Conservation (phyloP, 2,329 filamentous ascomycete species). For the Metarhizium sp. region DNA sequence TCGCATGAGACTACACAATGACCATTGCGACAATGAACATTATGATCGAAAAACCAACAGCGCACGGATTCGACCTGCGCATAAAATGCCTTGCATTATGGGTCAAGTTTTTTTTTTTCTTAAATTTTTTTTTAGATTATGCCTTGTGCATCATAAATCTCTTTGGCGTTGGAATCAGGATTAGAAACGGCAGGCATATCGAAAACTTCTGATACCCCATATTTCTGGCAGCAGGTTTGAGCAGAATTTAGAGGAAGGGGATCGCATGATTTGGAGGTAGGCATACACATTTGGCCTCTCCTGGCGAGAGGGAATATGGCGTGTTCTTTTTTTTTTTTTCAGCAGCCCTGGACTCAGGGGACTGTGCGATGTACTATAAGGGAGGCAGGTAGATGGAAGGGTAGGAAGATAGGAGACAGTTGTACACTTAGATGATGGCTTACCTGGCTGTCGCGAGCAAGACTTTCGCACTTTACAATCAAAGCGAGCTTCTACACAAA, state of each 20-base stretch:
- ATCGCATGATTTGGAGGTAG: background rate
- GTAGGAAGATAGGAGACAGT: background rate
- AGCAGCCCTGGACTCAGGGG: background rate
- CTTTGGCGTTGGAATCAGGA: background rate
- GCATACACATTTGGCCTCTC: background rate
- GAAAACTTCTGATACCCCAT: slow-evolving; percentile 6
- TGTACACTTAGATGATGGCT: background rate
- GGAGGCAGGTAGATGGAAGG: background rate
- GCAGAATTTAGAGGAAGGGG: background rate
- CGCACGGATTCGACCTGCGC: background rate
- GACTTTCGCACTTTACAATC: background rate
- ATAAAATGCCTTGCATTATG: background rate
- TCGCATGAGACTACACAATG: background rate
- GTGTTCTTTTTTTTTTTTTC: background rate
- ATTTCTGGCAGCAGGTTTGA: slow-evolving; percentile 1
- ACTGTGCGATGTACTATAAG: background rate
- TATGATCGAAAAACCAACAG: background rate
- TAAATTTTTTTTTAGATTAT: background rate
- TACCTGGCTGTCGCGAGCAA: background rate
- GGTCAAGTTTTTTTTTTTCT: background rate
- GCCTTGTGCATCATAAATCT: background rate
- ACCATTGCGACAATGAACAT: background rate
- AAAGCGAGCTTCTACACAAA: background rate
- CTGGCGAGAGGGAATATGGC: background rate
- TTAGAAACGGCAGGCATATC: background rate